Conservation (phyloP, 164 flowering plant genomes). For the Chimonanthus praecox region DNA sequence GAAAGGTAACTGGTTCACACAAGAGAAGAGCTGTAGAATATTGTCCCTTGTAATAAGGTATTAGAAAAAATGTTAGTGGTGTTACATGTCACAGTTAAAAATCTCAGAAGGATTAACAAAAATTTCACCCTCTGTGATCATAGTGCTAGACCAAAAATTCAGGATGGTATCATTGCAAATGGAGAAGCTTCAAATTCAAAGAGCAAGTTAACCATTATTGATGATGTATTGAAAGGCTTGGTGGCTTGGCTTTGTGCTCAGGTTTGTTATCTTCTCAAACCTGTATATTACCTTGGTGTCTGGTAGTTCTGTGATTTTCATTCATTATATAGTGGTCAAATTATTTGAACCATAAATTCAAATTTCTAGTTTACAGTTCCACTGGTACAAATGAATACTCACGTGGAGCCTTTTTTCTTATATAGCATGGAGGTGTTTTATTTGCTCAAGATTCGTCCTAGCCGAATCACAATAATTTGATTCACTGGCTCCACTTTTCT, state of each 20-base stretch:
- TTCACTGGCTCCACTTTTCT: neutral
- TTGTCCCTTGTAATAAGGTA: constrained; percentile 75
- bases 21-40: constrained; percentile 95
- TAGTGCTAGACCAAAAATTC: constrained; percentile 72
- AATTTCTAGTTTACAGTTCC: neutral
- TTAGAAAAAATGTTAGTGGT: neutral
- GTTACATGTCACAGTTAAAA: neutral
- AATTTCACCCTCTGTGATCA: constrained; percentile 1
- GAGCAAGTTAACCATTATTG: constrained; percentile 43
- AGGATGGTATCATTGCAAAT: constrained; percentile 36
- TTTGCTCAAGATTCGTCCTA: neutral
- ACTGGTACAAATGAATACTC: neutral
- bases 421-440: neutral
- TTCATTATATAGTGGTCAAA: neutral
- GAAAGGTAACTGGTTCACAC: constrained; percentile 94
- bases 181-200: constrained; percentile 70
- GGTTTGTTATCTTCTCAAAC: constrained; percentile 34
- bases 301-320: neutral
- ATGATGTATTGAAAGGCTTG: constrained; percentile 78
- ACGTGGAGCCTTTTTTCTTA: neutral
- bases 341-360: neutral
- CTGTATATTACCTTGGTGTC: neutral
- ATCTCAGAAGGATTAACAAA: neutral
- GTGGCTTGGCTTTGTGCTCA: constrained; percentile 96
- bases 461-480: neutral